These are phyloP conservation scores for Medicago arabica DNA, from an alignment of 306 rosid species.

Conservation along the genomic window DNA sequence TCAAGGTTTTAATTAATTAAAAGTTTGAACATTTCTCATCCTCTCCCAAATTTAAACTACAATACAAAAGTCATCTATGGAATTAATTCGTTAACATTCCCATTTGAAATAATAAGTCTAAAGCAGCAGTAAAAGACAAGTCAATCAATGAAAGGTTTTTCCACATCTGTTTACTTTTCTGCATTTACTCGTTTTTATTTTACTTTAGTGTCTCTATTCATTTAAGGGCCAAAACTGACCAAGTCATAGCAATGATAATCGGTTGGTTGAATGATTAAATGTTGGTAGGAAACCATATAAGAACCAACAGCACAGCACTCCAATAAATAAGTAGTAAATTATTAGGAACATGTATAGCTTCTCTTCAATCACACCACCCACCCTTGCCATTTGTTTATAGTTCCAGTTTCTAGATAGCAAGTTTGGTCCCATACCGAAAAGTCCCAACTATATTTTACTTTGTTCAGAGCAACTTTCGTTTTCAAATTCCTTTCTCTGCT, in stretches of 20 bases:
- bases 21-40: neutral
- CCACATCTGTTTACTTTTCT: too few relatives aligned
- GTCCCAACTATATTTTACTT: constrained; percentile 22
- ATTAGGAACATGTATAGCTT: neutral
- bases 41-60: neutral
- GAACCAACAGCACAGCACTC: neutral
- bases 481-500: constrained; percentile 25
- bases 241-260: neutral
- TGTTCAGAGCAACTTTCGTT: constrained; percentile 21
- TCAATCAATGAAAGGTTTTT: neutral
- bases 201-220: neutral
- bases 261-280: neutral
- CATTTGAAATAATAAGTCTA: too few relatives aligned
- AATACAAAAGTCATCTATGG: too few relatives aligned
- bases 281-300: neutral
- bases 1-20: too few relatives aligned
- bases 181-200: neutral
- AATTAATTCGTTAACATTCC: too few relatives aligned
- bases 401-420: neutral
- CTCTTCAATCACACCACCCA: neutral
- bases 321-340: neutral
- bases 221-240: neutral
- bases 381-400: constrained; percentile 1
- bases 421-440: neutral
- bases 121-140: neutral